Base-by-base conservation (phyloP, 257 asterid genomes). In the Echites panduratus region DNA sequence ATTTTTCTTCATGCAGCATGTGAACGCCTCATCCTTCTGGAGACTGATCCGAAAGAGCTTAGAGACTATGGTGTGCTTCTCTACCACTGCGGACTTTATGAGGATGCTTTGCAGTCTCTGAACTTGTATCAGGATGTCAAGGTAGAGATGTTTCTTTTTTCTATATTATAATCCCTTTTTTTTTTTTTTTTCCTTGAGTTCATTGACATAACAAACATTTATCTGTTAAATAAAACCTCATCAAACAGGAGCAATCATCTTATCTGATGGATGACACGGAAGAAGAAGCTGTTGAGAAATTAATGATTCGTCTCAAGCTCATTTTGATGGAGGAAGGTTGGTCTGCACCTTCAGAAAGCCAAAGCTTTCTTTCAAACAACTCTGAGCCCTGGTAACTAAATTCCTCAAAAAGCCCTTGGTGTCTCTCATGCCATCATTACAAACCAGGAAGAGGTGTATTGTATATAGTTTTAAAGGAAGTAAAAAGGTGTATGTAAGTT, bases 41-140 rank as follows among this genome's bases (percentile, higher is more conserved):
- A 83, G 77, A 74, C 87, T 24, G 94, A 87, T 64, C 86, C 89
- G 4, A 84, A 75, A 73, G 96, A 89, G 61, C 78, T 89, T 74
- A 83, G 96, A 80, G 97, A 90, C 80, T 90, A 90, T 61, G 87
- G 87, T 10, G 82, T 73, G 81, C 92, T 90, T 63, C 88, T 90
- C 69, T 90, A 90, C 83, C 97, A 90, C 73, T 90, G 96, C 72
- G 97, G 94, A 79, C 84, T 86, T 84, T 90, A 89, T 27, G 83
- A 84, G 81, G 89, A 89, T 74, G 78, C 97, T 40, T 79, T 89
- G 38, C 78, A 87, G 50, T 87, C 78, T 83, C 86, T 90, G 59
- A 83, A 82, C 64, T 75, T 79, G 45, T 90, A 86, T 82, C 84
- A 83, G 84, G 88, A 82, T 69, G 67, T 72, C 19, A 80, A 85